A percentile compares a stretch with the other conserved stretches of the same genome.
phyloP scores from a whole-genome alignment of 2,329 filamentous ascomycete species.

The Aaosphaeria pasadenensis region DNA sequence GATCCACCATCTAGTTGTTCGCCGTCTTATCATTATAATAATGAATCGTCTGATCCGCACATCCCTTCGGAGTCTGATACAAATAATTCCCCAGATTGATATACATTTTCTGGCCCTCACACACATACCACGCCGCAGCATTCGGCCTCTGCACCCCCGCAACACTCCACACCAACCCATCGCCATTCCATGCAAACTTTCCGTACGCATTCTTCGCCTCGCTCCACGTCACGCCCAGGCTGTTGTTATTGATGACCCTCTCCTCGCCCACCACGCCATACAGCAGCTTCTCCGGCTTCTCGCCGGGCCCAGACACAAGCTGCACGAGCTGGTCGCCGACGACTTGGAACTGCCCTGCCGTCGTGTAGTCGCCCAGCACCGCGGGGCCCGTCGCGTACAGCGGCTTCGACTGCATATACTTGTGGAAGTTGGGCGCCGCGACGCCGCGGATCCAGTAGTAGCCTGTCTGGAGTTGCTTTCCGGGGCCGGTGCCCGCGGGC shows the following conservation, averaged over 20 bases:
- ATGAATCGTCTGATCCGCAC: constrained; percentile 55
- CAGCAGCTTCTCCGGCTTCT: constrained; percentile 39
- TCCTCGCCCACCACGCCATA: constrained; percentile 29
- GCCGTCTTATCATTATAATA: constrained; percentile 37
- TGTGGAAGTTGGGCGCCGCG: constrained; percentile 53
- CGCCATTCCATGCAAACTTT: constrained; percentile 57
- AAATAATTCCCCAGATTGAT: constrained; percentile 59
- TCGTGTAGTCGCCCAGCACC: constrained; percentile 50
- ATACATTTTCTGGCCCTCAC: constrained; percentile 50
- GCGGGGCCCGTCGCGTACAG: constrained; percentile 45
- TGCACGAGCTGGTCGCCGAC: constrained; percentile 56
- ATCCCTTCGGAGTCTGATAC: constrained; percentile 57
- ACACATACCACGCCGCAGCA: constrained; percentile 59
- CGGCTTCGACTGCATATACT: constrained; percentile 38
- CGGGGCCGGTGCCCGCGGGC: constrained; percentile 35
- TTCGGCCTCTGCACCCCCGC: constrained; percentile 53
- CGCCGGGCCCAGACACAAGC: constrained; percentile 48
- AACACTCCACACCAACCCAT: constrained; percentile 55
- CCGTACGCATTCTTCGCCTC: constrained; percentile 53
- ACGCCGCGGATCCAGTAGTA: constrained; percentile 60
- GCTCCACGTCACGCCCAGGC: constrained; percentile 52
- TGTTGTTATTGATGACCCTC: constrained; percentile 29
- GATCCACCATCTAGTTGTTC: constrained; percentile 13
- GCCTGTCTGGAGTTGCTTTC: constrained; percentile 48
- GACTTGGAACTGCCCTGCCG: constrained; percentile 59